A percentile compares a stretch with the other conserved stretches of the same genome.
Conservation (phyloP, 2,329 filamentous ascomycete genomes). For the Didymella lethalis region DNA sequence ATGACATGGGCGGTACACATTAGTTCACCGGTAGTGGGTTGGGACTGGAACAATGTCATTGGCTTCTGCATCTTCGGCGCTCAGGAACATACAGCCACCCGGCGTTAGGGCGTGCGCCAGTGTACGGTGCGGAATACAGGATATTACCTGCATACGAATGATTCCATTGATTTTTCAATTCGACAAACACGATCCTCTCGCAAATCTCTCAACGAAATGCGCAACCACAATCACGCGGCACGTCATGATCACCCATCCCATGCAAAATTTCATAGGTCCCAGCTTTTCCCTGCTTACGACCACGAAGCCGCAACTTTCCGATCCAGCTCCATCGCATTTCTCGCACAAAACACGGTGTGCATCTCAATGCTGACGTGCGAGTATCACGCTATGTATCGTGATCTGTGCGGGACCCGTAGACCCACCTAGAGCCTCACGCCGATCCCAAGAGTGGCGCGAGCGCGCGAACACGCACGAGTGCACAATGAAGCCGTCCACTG, state of each 20-base stretch:
- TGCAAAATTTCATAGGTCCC: neutral
- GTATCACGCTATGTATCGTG: conserved; percentile 12
- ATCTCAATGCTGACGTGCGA: conserved; percentile 1
- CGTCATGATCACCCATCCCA: conserved; percentile 1
- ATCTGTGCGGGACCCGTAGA: conserved; percentile 13
- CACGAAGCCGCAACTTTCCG: conserved; percentile 9
- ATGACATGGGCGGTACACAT: conserved; percentile 11
- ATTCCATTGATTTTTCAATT: conserved; percentile 12
- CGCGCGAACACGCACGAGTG: conserved; percentile 6
- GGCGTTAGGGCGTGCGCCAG: neutral
- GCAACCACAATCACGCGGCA: neutral
- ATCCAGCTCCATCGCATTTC: neutral
- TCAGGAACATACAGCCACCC: conserved; percentile 6
- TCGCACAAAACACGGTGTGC: conserved; percentile 17
- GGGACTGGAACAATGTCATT: neutral
- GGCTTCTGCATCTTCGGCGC: conserved; percentile 7
- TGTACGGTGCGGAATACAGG: neutral
- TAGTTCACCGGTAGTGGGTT: neutral
- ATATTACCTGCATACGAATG: conserved; percentile 7
- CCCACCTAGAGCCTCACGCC: conserved; percentile 23
- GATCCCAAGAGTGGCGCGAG: conserved; percentile 20
- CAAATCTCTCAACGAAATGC: neutral
- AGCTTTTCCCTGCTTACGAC: conserved; percentile 8
- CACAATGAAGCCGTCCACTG: conserved; percentile 3
- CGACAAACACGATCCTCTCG: neutral